phyloP scores from a whole-genome alignment of 148 eudicot species.

The Rhododendron williamsianum region DNA sequence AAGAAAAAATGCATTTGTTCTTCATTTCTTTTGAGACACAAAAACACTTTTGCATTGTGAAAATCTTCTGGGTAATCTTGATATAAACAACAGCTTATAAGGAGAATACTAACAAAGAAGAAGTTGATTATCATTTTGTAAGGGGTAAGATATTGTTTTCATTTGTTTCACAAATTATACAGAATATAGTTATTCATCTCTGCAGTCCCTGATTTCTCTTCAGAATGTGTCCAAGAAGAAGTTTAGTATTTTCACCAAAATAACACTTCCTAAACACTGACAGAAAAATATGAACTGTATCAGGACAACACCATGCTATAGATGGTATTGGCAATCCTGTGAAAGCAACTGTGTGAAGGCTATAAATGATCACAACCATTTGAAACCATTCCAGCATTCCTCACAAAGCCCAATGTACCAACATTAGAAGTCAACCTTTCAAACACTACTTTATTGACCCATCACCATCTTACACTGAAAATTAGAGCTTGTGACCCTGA shows the following conservation, averaged over 20 bases:
- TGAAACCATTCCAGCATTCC: neutral
- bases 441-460: slow-evolving; percentile 35
- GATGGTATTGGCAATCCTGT: slow-evolving; percentile 9
- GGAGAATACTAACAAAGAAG: neutral
- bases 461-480: slow-evolving; percentile 56
- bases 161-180: neutral
- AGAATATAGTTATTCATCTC: neutral
- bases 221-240: neutral
- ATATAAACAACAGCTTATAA: neutral
- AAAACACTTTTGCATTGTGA: neutral
- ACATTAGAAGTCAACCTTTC: slow-evolving; percentile 11
- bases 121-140: neutral
- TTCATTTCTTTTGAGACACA: neutral
- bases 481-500: slow-evolving; percentile 18
- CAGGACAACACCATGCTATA: neutral
- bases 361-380: slow-evolving; percentile 10
- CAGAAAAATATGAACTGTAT: neutral
- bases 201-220: neutral
- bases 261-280: neutral
- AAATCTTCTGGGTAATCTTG: neutral
- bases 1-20: neutral
- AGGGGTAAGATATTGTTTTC: neutral
- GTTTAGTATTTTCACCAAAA: neutral
- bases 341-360: slow-evolving; percentile 27
- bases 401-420: slow-evolving; percentile 25